phyloP scores from a whole-genome alignment of 805 yeast species.

The Kregervanrija fluxuum region DNA sequence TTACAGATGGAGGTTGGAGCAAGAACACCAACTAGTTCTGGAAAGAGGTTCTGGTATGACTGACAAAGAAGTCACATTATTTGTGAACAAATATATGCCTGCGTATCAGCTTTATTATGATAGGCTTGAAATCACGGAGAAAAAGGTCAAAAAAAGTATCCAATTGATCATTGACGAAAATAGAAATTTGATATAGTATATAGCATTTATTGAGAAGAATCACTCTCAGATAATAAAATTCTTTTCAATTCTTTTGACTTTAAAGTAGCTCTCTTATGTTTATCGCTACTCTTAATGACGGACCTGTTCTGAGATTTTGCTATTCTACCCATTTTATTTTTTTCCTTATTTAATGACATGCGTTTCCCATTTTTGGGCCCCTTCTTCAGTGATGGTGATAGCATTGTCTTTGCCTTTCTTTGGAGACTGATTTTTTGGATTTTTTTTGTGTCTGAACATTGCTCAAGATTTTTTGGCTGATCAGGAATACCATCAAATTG shows the following conservation, averaged over 20 bases:
- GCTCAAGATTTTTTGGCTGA: too few relatives aligned
- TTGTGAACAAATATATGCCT: constrained; percentile 84
- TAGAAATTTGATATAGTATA: neutral
- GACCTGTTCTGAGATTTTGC: too few relatives aligned
- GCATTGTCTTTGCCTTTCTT: too few relatives aligned
- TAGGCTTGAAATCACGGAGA: constrained; percentile 7
- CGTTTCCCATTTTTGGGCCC: too few relatives aligned
- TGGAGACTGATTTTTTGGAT: too few relatives aligned
- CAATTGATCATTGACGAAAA: constrained; percentile 8
- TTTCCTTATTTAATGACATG: too few relatives aligned
- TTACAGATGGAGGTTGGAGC: constrained; percentile 72
- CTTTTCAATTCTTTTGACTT: neutral
- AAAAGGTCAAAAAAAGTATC: constrained; percentile 4
- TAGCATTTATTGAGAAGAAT: constrained; percentile 2
- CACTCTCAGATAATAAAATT: neutral
- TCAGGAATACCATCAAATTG: too few relatives aligned
- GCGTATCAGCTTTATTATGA: constrained; percentile 63
- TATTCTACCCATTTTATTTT: too few relatives aligned
- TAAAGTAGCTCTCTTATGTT: neutral
- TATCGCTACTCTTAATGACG: too few relatives aligned
- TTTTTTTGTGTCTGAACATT: too few relatives aligned
- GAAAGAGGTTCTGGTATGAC: constrained; percentile 71
- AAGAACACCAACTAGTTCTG: constrained; percentile 55
- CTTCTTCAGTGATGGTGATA: too few relatives aligned
- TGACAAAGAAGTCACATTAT: constrained; percentile 55